Percentiles rank a stretch among this genome's conserved stretches.
These are phyloP conservation scores for Angophora floribunda DNA, from an alignment of 345 rosid species.

Conservation along the genomic window DNA sequence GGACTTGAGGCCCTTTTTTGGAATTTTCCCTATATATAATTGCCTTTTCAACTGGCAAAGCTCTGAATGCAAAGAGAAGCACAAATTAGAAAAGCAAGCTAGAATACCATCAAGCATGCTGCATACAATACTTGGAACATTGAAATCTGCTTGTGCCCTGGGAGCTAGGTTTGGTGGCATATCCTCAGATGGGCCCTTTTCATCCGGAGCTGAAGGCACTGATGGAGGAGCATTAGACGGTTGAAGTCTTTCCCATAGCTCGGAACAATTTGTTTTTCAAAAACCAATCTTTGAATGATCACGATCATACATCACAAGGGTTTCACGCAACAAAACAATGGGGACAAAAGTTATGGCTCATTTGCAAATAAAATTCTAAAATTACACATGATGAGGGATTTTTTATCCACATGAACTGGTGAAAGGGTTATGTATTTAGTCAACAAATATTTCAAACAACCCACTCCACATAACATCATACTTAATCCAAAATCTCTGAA, in stretches of 20 bases:
- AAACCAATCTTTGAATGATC: constrained; percentile 78
- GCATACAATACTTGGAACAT: neutral
- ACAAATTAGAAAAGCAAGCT: neutral
- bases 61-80: neutral
- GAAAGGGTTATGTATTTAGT: neutral
- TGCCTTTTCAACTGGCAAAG: neutral
- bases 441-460: neutral
- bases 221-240: constrained; percentile 31
- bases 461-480: neutral
- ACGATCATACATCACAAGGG: constrained; percentile 84
- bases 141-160: constrained; percentile 5
- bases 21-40: too few species aligned
- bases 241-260: constrained; percentile 73
- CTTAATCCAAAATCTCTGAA: neutral
- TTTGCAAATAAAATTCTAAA: neutral
- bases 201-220: constrained; percentile 21
- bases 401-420: neutral
- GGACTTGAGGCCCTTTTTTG: too few species aligned
- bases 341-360: neutral
- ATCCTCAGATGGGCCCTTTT: constrained; percentile 19
- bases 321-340: constrained; percentile 32
- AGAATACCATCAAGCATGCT: neutral
- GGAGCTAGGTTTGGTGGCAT: constrained; percentile 27
- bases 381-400: neutral
- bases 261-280: constrained; percentile 97